Conservation (phyloP, 2,329 filamentous ascomycete genomes). For the Microsporum ferrugineum region DNA sequence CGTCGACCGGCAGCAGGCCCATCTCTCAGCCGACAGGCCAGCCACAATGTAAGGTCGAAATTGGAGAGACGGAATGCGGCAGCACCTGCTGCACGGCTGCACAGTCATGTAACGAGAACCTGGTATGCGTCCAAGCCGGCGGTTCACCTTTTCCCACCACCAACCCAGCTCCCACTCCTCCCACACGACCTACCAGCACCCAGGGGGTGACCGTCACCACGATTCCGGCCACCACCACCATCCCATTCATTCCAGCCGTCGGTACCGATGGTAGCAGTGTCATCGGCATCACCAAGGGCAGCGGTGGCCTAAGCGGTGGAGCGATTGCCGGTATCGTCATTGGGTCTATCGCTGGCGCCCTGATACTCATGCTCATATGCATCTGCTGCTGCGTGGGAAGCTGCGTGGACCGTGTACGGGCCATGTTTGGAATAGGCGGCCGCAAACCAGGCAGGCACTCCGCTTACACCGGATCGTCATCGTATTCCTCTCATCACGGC, state of each 20-base stretch:
- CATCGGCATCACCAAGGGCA: constrained; percentile 23
- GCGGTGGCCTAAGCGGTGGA: constrained; percentile 36
- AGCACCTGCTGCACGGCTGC: constrained; percentile 35
- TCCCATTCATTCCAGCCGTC: constrained; percentile 36
- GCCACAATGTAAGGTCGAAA: constrained; percentile 36
- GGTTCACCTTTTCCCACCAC: constrained; percentile 32
- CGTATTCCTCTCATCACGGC: constrained; percentile 22
- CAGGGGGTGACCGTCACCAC: constrained; percentile 35
- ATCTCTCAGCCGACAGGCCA: constrained; percentile 19
- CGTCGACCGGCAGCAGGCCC: constrained; percentile 42
- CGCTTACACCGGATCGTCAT: constrained; percentile 23
- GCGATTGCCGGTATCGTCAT: constrained; percentile 44
- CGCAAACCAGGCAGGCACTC: constrained; percentile 22
- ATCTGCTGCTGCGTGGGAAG: constrained; percentile 35
- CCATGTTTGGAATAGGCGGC: constrained; percentile 32
- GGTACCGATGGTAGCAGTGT: constrained; percentile 32
- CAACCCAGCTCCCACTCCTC: constrained; percentile 26
- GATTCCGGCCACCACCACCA: constrained; percentile 30
- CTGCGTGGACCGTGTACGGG: constrained; percentile 30
- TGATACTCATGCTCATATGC: constrained; percentile 36
- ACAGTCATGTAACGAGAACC: constrained; percentile 31
- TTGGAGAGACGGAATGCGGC: constrained; percentile 36
- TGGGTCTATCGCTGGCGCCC: constrained; percentile 35
- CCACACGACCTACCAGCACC: constrained; percentile 35
- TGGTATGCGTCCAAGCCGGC: constrained; percentile 29